Evolutionary conservation across 129 eudicot genomes (phyloP), one percentile per base, ranked within the genome.

Genomic region (Saussurea involucrata): DNA sequence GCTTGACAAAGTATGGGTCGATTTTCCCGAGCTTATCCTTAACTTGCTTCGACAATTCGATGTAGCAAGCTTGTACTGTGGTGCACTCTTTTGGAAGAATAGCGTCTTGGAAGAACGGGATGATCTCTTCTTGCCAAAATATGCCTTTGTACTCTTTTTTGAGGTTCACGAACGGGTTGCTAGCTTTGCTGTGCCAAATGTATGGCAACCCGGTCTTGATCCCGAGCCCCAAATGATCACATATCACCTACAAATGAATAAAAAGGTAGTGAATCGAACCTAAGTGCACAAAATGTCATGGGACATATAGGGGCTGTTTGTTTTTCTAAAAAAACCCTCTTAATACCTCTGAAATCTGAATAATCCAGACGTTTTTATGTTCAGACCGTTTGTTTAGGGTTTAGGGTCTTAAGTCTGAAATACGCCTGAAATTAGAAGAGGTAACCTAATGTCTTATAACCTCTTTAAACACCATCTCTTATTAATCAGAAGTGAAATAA

Each of bases 181-280:
- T 90, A 1, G 96, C 96, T 68, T 89, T 89, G 84, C 95, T 89
- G 61, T 89, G 95, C 88, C 89, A 89, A 63, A 89, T 89, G 84
- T 89, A 89, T 2, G 95, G 95, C 66, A 86, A 53, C 49, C 94
- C 94, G 0, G 94, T 89, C 74, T 89, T 89, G 73, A 89, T 74
- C 74, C 95, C 95, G 75, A 89, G 76, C 66, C 91, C 95, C 72
- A 89, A 77, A 75, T 89, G 95, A 65, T 89, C 95, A 74, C 95
- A 89, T 69, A 89, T 89, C 70, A 89, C 95, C 94, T 89, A 42
- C 63, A 63, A 73, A 73, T n/a, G n/a, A n/a, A n/a, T n/a, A 74
- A 1, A 66, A 15, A 25, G 0, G 15, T 67, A 12, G 34, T 33
- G 25, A 71, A 11, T 2, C 11, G 31, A 7, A n/a, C n/a, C n/a